Base-by-base conservation (phyloP, 805 yeast genomes). In the Pichia rugopelliculosa region DNA sequence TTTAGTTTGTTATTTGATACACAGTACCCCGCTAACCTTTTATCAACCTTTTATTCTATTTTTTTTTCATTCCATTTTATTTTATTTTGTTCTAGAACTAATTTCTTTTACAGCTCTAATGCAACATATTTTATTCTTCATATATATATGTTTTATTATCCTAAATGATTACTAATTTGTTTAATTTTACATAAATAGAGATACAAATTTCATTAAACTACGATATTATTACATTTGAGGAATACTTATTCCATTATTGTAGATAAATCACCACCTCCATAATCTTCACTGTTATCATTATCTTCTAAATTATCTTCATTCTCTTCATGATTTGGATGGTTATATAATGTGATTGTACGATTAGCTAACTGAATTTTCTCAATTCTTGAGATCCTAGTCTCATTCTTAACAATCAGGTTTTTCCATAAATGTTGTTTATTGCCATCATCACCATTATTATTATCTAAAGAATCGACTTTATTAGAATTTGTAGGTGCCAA, bases 341-440 rank as follows among this genome's bases (percentile, higher is more conserved):
- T 55, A 52, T 56, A 66, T 23, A 66, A 46, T 2, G 68, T 66
- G 42, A 63, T 62, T 10, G 70, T 66, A 37, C 56, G 56, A 30
- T 60, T 56, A 17, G 53, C 52, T 5, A 51, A 40, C 21, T 58
- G 53, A 26, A 61, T 59, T 23, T 50, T 24, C 27, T 47, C 47
- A 25, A 36, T 36, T n/a, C 18, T 21, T 9, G 38, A 5, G 11
- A 33, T 39, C n/a, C 2, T 23, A 6, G 17, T 17, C 1, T 20
- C 8, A 17, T 38, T 33, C 24, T 15, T 30, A 9, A 6, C 36
- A 12, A 43, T 26, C 6, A 47, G 17, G 23, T 47, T 40, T 13
- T 47, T 47, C 50, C 50, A 47, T 12, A 47, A 22, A 47, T 47
- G 48, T 9, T 40, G 50, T n/a, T 12, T 23, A 5, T n/a, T 34